A percentile compares a stretch with the other conserved stretches of the same genome.
These are phyloP conservation scores for Aureoboletus auriporus DNA, from an alignment of 768 basidiomycete species.

Conservation along the genomic window DNA sequence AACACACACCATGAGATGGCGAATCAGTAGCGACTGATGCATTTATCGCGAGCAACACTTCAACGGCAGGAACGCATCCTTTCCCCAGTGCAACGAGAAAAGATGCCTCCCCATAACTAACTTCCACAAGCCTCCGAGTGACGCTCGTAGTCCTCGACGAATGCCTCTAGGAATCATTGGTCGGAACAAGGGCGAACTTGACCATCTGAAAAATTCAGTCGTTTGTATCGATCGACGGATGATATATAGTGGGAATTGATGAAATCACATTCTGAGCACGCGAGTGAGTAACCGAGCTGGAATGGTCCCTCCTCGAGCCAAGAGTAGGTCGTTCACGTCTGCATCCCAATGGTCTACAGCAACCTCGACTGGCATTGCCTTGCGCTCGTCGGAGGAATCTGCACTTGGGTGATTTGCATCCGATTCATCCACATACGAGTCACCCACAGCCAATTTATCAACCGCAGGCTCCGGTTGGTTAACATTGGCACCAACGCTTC, in stretches of 20 bases:
- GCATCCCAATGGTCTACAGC: constrained; percentile 5
- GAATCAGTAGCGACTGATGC: not conserved
- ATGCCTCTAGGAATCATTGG: constrained; percentile 1
- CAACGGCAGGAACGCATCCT: not conserved
- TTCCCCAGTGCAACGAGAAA: constrained; percentile 6
- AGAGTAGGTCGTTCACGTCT: not conserved
- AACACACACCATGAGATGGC: not conserved
- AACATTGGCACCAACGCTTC: not conserved
- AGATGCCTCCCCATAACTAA: constrained; percentile 1
- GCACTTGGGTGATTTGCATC: not conserved
- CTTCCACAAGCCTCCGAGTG: not conserved
- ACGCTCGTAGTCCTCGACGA: not conserved
- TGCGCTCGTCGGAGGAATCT: not conserved
- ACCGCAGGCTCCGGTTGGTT: not conserved
- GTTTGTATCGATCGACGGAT: not conserved
- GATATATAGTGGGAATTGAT: not conserved
- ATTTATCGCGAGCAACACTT: not conserved
- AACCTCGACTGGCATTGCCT: not conserved
- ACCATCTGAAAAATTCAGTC: not conserved
- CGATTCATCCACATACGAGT: no score
- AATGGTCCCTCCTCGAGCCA: not conserved
- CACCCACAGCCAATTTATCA: not conserved
- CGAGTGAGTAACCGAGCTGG: not conserved
- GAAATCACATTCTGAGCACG: not conserved
- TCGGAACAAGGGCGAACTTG: not conserved